A percentile compares a stretch with the other conserved stretches of the same genome.
phyloP scores from a whole-genome alignment of 768 basidiomycete species.

The Hygrophoropsis aurantiaca region DNA sequence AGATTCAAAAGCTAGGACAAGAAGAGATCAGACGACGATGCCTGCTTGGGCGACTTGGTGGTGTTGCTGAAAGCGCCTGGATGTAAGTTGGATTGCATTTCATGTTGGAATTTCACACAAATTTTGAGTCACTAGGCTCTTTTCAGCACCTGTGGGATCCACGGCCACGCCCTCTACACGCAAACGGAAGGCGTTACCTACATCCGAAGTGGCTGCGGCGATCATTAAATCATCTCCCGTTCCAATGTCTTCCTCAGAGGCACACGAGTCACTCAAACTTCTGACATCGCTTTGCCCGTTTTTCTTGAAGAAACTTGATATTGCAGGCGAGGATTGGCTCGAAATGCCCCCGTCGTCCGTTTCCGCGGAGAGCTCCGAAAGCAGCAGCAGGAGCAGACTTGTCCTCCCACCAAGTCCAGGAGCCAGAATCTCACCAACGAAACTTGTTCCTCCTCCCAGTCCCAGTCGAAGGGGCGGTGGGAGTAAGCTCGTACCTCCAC shows the following conservation, averaged over 20 bases:
- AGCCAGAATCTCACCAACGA: constrained; percentile 27
- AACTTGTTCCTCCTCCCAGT: constrained; percentile 29
- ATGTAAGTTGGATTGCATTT: constrained; percentile 50
- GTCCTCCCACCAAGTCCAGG: constrained; percentile 35
- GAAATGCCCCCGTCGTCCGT: constrained; percentile 42
- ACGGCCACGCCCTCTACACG: constrained; percentile 55
- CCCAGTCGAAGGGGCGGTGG: constrained; percentile 37
- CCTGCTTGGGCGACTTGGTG: constrained; percentile 71
- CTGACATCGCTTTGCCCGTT: constrained; percentile 75
- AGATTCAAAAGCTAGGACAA: constrained; percentile 69
- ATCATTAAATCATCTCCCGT: constrained; percentile 81
- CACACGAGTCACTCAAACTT: constrained; percentile 69
- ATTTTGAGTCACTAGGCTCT: constrained; percentile 49
- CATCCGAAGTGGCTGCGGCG: constrained; percentile 63
- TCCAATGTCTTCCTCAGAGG: constrained; percentile 76
- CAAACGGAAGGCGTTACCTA: constrained; percentile 70
- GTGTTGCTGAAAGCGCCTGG: constrained; percentile 87
- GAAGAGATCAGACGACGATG: constrained; percentile 78
- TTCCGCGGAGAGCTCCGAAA: constrained; percentile 13
- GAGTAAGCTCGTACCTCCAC: constrained; percentile 29
- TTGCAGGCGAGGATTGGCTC: constrained; percentile 56
- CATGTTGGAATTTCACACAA: constrained; percentile 1
- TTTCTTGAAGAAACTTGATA: constrained; percentile 65
- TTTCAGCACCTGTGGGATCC: constrained; percentile 60
- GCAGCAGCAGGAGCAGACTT: constrained; percentile 5